phyloP scores from a whole-genome alignment of 495 filamentous ascomycete species.

The Cercophora scortea region DNA sequence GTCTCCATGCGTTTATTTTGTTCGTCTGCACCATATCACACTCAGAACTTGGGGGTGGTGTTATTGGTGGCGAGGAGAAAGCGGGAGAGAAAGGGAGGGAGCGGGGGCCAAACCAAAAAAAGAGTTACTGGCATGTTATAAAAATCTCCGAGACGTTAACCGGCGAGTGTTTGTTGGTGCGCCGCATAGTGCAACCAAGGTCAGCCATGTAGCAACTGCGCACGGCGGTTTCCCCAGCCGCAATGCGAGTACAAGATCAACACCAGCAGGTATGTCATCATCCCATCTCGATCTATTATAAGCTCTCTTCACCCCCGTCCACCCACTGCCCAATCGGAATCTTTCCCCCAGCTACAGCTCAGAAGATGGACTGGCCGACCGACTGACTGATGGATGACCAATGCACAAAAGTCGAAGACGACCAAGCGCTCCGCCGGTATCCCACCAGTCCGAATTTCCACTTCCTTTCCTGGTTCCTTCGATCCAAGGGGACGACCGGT shows the following conservation, averaged over 20 bases:
- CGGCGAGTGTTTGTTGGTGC: background rate
- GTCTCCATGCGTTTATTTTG: background rate
- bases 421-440: conserved; percentile 2
- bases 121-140: no score
- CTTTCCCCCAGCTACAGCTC: no score
- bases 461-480: conserved; percentile 12
- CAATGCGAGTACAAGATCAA: conserved; percentile 27
- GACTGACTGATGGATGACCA: background rate
- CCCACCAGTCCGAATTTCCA: conserved; percentile 18
- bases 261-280: conserved; percentile 20
- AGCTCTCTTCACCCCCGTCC: background rate
- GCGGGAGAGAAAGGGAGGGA: no score
- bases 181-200: conserved; percentile 28
- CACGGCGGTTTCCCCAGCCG: conserved; percentile 29
- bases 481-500: background rate
- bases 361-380: no score
- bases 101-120: no score
- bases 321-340: no score
- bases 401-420: conserved; percentile 10
- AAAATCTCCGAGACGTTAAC: no score
- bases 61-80: no score
- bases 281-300: background rate
- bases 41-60: no score
- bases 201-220: conserved; percentile 32
- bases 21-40: background rate